Evolutionary conservation across 2,329 filamentous ascomycete genomes (phyloP), one percentile per base, ranked within the genome.

Genomic region (Dactylellina sp.): DNA sequence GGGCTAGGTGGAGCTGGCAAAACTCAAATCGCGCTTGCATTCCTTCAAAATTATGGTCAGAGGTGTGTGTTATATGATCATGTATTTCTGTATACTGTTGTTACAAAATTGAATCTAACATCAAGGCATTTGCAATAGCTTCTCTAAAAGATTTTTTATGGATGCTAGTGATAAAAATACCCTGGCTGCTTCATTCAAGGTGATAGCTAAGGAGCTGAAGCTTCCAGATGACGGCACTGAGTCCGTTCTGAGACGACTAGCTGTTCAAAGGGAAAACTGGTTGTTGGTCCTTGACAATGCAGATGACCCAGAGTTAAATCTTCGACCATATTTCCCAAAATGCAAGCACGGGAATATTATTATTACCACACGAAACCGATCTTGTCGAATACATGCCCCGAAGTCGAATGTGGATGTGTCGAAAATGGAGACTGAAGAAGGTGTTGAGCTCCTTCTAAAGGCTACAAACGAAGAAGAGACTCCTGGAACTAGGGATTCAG

Each of bases 321-420:
- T 39, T 4, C 6, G 50, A 40, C 28, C 16, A 7, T 55, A 55
- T 16, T 20, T 55, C 7, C 50, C 50, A 2, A 37, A 24, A 37
- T 55, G 50, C 16, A 40, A 39, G 11, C 53, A 57, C 39, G 53
- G 53, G 7, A n/a, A 42, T 25, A 57, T 57, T 25, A 16, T 57
- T 18, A 57, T 57, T n/a, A 57, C 53, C 7, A 57, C 53, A 7
- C 6, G 53, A n/a, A 57, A 42, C 25, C 35, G 12, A 28, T 5
- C 3, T 7, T 55, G 50, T 16, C 6, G 16, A 40, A 37, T 18
- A 7, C 20, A 55, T 22, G 28, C 50, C 2, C 25, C 32, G 39
- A 7, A 20, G 11, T 7, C 50, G 18, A 37, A 40, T 22, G 7
- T 39, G 5, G 18, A 28, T 25, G 16, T 44, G 4, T 42, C n/a